These are phyloP conservation scores for Sphagnum tenellum DNA, from an alignment of 225 moss, liverwort and hornwort genomes.

Conservation along the genomic window DNA sequence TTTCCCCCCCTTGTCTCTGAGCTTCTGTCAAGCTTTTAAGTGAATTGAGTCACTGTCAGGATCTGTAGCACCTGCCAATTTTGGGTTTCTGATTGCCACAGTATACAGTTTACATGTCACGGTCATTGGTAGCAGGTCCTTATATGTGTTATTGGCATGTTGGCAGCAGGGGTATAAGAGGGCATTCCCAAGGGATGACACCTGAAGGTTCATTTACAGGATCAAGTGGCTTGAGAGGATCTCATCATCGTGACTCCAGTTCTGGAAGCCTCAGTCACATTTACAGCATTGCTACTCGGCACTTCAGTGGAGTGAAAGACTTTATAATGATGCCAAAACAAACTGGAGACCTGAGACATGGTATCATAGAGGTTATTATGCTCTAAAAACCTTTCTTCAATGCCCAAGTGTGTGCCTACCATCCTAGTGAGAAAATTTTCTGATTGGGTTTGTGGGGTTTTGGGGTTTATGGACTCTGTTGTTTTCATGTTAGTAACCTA, in stretches of 20 bases:
- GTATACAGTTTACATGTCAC: too few relatives aligned
- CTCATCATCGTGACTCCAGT: conserved; percentile 29
- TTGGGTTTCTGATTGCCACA: too few relatives aligned
- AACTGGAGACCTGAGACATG: conserved; percentile 63
- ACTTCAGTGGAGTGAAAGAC: conserved; percentile 58
- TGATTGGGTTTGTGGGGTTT: too few relatives aligned
- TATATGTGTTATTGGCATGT: too few relatives aligned
- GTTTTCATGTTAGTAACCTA: background rate
- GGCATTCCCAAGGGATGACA: conserved; percentile 1
- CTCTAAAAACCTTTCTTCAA: too few relatives aligned
- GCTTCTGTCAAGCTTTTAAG: background rate
- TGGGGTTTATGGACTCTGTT: too few relatives aligned
- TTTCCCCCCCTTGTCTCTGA: background rate
- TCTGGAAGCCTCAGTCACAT: conserved; percentile 54
- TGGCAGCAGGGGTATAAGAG: too few relatives aligned
- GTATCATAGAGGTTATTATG: conserved; percentile 66
- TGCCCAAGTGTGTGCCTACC: too few relatives aligned
- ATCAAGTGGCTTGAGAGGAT: conserved; percentile 6
- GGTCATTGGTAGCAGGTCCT: too few relatives aligned
- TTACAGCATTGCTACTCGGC: conserved; percentile 40
- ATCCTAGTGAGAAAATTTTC: too few relatives aligned
- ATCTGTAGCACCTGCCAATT: too few relatives aligned
- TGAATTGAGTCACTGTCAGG: too few relatives aligned
- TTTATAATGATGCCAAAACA: conserved; percentile 53
- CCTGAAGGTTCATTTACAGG: conserved; percentile 8